Evolutionary conservation across 345 rosid species (phyloP), one percentile per base, ranked within the genome.

Genomic region (Lumnitzera littorea): DNA sequence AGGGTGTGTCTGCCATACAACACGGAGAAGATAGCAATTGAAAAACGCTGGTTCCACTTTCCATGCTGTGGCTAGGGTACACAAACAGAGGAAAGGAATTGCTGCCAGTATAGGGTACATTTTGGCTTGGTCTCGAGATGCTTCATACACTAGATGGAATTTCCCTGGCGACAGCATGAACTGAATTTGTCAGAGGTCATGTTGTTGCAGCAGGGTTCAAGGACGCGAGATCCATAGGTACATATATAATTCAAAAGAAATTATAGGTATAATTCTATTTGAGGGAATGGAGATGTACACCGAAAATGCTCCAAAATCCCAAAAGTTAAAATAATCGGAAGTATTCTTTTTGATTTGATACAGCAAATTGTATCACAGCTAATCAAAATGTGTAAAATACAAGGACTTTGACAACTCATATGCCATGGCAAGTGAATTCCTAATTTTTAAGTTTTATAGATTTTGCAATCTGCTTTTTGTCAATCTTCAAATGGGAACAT

Each of bases 1-100:
- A 0, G 96, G 96, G 47, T 92, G 98, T 73, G 81, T 92, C 13
- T 89, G 96, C 49, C 80, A 81, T 66, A 78, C 70, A 54, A 61
- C 55, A 58, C 64, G 63, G 57, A 70, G 68, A 69, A 17, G 58
- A 53, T 74, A 67, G 51, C 3, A 46, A 20, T 60, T 48, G 46
- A 63, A 68, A 36, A 24, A 51, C 46, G 11, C 56, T 29, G 9
- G 15, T 53, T 53, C 5, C 11, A 16, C 13, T 53, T 53, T 15
- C 2, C 56, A 20, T 13, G 29, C 2, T 23, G 56, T 20, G 29
- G 8, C 24, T 11, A n/a, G 55, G 55, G 11, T 51, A 11, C 56
- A 53, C 29, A 24, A 12, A 27, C 31, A 52, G 20, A 20, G 24
- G 23, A 52, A 24, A 12, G 5, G 56, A 20, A 3, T 9, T 57